A percentile compares a stretch with the other conserved stretches of the same genome.
These are phyloP conservation scores for Penicillium fuscoglaucum DNA, from an alignment of 2,329 filamentous ascomycete species.

Conservation along the genomic window DNA sequence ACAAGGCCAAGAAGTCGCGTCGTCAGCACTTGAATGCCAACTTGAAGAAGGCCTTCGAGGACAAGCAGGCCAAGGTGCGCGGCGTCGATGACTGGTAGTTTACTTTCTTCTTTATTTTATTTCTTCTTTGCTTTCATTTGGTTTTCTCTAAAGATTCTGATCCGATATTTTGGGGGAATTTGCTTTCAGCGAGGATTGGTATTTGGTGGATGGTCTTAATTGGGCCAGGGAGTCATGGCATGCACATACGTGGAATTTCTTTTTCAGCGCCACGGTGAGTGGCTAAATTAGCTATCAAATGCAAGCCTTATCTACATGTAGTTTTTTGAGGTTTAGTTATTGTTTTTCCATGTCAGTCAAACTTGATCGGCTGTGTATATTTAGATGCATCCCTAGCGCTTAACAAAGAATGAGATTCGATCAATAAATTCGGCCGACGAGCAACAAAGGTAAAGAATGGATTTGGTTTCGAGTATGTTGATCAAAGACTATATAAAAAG, in stretches of 20 bases:
- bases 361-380: neutral
- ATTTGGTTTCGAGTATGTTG: too few relatives aligned
- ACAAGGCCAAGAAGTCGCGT: constrained; percentile 40
- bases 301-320: too few relatives aligned
- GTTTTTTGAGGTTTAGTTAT: too few relatives aligned
- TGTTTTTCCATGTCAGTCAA: too few relatives aligned
- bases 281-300: too few relatives aligned
- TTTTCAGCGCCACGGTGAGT: too few relatives aligned
- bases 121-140: neutral
- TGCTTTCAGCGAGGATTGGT: constrained; percentile 6
- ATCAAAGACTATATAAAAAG: neutral
- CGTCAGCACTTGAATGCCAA: constrained; percentile 37
- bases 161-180: constrained; percentile 1
- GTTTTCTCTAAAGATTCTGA: neutral
- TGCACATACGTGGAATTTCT: constrained; percentile 1
- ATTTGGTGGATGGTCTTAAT: constrained; percentile 2
- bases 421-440: neutral
- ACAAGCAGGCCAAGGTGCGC: constrained; percentile 37
- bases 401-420: neutral
- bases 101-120: neutral
- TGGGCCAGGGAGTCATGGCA: constrained; percentile 19
- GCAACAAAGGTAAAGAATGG: neutral
- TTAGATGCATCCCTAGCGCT: neutral
- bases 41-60: constrained; percentile 39
- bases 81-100: constrained; percentile 35